phyloP scores from a whole-genome alignment of 495 filamentous ascomycete genomes.

The Penicillium dipodomyicola region DNA sequence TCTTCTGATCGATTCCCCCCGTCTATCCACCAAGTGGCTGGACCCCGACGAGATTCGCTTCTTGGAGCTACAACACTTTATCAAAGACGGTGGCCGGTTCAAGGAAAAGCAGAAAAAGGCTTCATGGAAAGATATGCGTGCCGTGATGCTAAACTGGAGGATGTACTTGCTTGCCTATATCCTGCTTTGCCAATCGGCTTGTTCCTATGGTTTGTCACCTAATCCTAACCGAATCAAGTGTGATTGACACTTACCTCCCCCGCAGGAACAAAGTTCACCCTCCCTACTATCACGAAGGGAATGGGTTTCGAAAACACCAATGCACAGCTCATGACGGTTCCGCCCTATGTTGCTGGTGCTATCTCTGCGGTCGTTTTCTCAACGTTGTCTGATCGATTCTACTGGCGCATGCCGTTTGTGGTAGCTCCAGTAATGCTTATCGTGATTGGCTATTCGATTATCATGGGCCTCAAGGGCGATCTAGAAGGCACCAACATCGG shows the following conservation, averaged over 20 bases:
- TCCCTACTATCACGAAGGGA: conserved; percentile 30
- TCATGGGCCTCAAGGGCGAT: conserved; percentile 27
- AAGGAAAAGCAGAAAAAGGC: conserved; percentile 19
- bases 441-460: conserved; percentile 30
- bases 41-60: conserved; percentile 27
- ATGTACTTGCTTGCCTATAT: conserved; percentile 32
- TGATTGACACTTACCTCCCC: not conserved
- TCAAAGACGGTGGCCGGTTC: conserved; percentile 31
- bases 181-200: conserved; percentile 28
- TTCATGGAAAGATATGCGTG: conserved; percentile 25
- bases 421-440: conserved; percentile 28
- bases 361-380: conserved; percentile 35
- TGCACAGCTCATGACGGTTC: conserved; percentile 34
- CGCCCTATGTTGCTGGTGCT: conserved; percentile 33
- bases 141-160: conserved; percentile 28
- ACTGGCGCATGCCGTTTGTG: conserved; percentile 43
- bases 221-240: too few relatives aligned
- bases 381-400: conserved; percentile 34
- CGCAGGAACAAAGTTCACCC: conserved; percentile 33
- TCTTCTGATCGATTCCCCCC: conserved; percentile 29
- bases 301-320: conserved; percentile 34
- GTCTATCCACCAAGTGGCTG: conserved; percentile 22
- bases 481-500: conserved; percentile 30
- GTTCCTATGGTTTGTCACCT: conserved; percentile 24
- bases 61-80: conserved; percentile 29